These are phyloP conservation scores for Rhynchosporium agropyri DNA, from an alignment of 2,329 filamentous ascomycete genomes.

Conservation along the genomic window DNA sequence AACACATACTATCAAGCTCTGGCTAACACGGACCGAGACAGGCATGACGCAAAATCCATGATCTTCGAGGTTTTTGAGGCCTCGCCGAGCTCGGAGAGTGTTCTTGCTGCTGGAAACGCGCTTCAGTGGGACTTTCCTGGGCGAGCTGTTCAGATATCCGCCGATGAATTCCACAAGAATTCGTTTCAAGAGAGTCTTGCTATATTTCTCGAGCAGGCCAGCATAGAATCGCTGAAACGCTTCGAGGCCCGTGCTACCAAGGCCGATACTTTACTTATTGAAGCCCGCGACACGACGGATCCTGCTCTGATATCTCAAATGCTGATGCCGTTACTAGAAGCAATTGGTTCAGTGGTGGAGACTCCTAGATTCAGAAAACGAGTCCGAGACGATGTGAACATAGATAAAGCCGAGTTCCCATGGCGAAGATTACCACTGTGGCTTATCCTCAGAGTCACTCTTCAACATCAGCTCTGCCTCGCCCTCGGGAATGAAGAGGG, in stretches of 20 bases:
- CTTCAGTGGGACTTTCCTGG: conserved; percentile 64
- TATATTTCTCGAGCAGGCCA: conserved; percentile 58
- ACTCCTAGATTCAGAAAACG: conserved; percentile 54
- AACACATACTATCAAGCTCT: conserved; percentile 15
- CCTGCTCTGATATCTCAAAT: conserved; percentile 62
- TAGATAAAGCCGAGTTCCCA: conserved; percentile 51
- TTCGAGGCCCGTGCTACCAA: conserved; percentile 58
- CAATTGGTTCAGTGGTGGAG: conserved; percentile 48
- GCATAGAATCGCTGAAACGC: conserved; percentile 52
- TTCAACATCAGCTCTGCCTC: conserved; percentile 54
- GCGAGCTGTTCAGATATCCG: conserved; percentile 51
- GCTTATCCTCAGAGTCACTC: conserved; percentile 61
- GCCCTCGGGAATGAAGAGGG: conserved; percentile 48
- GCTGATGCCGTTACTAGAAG: conserved; percentile 62
- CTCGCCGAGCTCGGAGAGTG: conserved; percentile 53
- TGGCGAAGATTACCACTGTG: conserved; percentile 67
- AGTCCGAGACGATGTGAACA: conserved; percentile 64
- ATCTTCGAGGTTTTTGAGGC: conserved; percentile 64
- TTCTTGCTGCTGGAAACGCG: conserved; percentile 54
- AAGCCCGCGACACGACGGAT: conserved; percentile 58
- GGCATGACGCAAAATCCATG: conserved; percentile 38
- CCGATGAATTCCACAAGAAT: conserved; percentile 43
- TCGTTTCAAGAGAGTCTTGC: conserved; percentile 53
- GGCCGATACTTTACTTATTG: conserved; percentile 50
- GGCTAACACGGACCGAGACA: conserved; percentile 27